A percentile compares a stretch with the other conserved stretches of the same genome.
Evolutionary conservation across 345 rosid genomes (phyloP).

Genomic region (Sisymbrium altissimum): DNA sequence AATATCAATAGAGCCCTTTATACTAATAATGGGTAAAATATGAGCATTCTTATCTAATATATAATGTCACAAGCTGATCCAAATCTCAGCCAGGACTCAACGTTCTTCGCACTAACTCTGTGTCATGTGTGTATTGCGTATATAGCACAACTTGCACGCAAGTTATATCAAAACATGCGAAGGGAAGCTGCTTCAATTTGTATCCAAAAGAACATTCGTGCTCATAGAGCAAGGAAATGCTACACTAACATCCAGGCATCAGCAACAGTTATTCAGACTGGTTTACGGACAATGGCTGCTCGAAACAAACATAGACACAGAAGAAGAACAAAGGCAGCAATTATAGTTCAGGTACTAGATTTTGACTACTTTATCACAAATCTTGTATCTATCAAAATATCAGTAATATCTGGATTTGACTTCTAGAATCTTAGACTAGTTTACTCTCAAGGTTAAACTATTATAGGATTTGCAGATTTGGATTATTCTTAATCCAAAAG

Average conservation of each 20-base stretch:
- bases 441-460: not conserved
- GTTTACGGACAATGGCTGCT: constrained; percentile 58
- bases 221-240: constrained; percentile 39
- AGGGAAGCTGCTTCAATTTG: constrained; percentile 52
- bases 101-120: constrained; percentile 1
- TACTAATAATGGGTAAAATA: not conserved
- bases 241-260: constrained; percentile 45
- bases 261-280: constrained; percentile 52
- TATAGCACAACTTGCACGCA: constrained; percentile 57
- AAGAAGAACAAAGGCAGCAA: constrained; percentile 61
- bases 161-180: constrained; percentile 48
- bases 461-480: not conserved
- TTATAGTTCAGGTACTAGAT: constrained; percentile 47
- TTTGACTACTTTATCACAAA: not conserved
- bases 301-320: constrained; percentile 45
- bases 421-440: not conserved
- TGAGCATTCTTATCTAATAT: not conserved
- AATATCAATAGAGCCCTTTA: not conserved
- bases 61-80: not conserved
- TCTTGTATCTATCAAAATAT: not conserved
- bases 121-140: constrained; percentile 11
- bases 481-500: constrained; percentile 1
- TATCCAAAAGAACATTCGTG: constrained; percentile 48
- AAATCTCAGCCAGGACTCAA: not conserved
- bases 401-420: not conserved